These are phyloP conservation scores for Apium graveolens DNA, from an alignment of 129 eudicot species.

Conservation along the genomic window DNA sequence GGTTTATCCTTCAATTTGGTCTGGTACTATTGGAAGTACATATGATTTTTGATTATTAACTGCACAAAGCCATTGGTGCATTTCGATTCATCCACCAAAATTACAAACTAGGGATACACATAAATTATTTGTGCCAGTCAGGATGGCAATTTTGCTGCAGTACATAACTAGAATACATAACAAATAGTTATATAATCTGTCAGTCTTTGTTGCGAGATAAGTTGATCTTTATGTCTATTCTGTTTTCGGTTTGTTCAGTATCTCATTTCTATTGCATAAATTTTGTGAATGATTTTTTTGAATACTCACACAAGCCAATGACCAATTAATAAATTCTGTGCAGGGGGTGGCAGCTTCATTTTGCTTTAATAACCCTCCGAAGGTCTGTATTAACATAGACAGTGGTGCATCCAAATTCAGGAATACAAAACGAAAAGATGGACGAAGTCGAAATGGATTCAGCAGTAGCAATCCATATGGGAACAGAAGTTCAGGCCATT, in stretches of 20 bases:
- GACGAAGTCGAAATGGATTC: constrained; percentile 35
- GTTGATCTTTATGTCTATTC: neutral
- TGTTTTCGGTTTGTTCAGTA: neutral
- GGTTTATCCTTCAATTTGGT: neutral
- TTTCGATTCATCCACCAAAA: neutral
- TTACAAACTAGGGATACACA: neutral
- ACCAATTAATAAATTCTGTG: neutral
- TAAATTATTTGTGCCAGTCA: neutral
- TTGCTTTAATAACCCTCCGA: constrained; percentile 44
- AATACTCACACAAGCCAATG: neutral
- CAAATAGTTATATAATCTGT: neutral
- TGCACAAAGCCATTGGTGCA: neutral
- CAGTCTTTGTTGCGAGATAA: neutral
- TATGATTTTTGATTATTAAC: neutral
- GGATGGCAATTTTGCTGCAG: neutral
- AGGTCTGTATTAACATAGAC: constrained; percentile 38
- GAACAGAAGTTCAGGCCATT: constrained; percentile 19
- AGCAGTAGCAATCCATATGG: constrained; percentile 43
- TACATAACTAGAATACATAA: neutral
- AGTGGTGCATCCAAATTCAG: constrained; percentile 55
- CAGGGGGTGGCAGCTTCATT: constrained; percentile 62
- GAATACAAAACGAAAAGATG: constrained; percentile 29
- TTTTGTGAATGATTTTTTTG: neutral
- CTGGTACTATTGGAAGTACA: neutral
- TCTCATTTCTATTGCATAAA: neutral